Evolutionary conservation across 371 early-diverging fungal genomes (phyloP).

Genomic region (Mortierella sp.): DNA sequence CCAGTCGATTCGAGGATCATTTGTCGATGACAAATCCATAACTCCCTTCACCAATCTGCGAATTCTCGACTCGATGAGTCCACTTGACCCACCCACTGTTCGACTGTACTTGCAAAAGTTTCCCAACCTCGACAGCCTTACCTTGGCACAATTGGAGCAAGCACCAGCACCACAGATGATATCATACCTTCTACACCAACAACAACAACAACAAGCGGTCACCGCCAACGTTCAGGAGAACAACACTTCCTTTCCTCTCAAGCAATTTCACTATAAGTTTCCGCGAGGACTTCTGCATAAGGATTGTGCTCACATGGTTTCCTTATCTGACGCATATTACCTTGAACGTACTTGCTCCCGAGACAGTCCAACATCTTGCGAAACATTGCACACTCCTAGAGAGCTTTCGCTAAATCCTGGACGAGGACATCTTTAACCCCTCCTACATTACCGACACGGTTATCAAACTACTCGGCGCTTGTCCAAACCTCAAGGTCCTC

Average conservation of each 20-base stretch:
- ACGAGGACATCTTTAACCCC: neutral
- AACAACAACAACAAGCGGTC: neutral
- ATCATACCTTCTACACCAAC: neutral
- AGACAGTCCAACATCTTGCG: neutral
- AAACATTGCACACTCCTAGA: neutral
- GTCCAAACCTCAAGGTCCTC: neutral
- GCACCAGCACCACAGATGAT: neutral
- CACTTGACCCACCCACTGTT: neutral
- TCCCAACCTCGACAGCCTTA: neutral
- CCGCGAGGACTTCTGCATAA: too few relatives aligned
- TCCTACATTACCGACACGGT: neutral
- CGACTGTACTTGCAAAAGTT: neutral
- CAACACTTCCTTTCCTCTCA: neutral
- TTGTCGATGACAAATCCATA: neutral
- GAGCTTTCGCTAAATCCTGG: neutral
- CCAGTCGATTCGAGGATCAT: neutral
- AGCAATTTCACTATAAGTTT: neutral
- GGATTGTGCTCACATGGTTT: neutral
- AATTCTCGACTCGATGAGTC: neutral
- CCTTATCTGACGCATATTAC: neutral
- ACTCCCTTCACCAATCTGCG: neutral
- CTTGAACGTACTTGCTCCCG: neutral
- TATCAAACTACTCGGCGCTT: neutral
- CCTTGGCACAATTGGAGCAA: neutral
- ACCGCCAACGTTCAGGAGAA: neutral